Base-by-base conservation (phyloP, 768 basidiomycete genomes). In the Rubroboletus satanas region DNA sequence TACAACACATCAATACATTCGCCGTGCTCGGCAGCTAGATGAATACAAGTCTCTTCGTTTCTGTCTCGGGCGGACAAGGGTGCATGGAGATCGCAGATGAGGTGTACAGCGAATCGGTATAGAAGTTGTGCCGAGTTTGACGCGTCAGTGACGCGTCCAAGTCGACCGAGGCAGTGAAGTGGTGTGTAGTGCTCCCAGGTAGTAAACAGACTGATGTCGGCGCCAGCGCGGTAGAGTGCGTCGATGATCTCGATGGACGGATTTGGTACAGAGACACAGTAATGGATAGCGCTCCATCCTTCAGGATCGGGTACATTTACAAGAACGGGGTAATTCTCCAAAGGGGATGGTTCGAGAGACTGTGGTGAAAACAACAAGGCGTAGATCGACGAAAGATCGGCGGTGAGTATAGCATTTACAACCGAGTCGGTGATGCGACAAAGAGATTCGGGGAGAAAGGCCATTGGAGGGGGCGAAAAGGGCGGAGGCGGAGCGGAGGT, bases 11-110 rank as follows among this genome's bases (percentile, higher is more conserved):
- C 83, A 18, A 83, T 71, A 68, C 79, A 87, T 51, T 79, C 73
- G 44, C 88, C 89, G 59, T 82, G 81, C 62, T 89, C 87, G 12
- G 89, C 89, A 45, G 88, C 88, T 56, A 89, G 74, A 73, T 91
- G 89, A 46, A 91, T 76, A 74, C 87, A 89, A 4, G 89, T 90
- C 64, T 91, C 88, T 59, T 83, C 82, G 50, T 84, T 70, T 58
- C 73, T 79, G 68, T 90, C 87, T 44, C 76, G 72, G 18, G 88
- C 85, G 29, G 81, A 76, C 39, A 91, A 66, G 0, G 89, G 88
- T 7, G 85, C 84, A 31, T 80, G 82, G 31, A 90, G 81, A 64
- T 88, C 84, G 52, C 76, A 75, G 36, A 90, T 77, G 53, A 90
- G 79, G 68, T 90, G 88, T 59, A 80, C 68, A 66, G 81, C 73